phyloP scores from a whole-genome alignment of 768 basidiomycete species.

The Lentinula edodes region DNA sequence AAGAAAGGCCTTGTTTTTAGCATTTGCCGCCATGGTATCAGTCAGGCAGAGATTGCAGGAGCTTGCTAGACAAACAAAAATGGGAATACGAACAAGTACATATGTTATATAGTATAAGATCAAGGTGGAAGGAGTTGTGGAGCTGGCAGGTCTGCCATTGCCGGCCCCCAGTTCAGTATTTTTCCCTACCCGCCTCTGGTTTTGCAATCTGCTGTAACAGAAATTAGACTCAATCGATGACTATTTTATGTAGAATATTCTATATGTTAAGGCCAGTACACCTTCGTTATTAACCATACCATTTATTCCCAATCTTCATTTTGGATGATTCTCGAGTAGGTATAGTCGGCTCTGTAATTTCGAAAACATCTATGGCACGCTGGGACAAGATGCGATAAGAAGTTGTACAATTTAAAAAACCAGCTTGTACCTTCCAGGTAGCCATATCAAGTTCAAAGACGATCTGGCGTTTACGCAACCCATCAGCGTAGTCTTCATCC shows the following conservation, averaged over 20 bases:
- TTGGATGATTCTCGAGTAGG: conserved; percentile 63
- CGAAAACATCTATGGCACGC: conserved; percentile 85
- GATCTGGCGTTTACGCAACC: conserved; percentile 74
- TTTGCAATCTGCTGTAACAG: no score
- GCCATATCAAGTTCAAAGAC: conserved; percentile 90
- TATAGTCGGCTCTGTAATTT: conserved; percentile 71
- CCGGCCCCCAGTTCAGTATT: no score
- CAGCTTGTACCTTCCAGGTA: conserved; percentile 69
- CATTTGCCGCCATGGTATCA: no score
- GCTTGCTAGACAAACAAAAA: no score
- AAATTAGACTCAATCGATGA: no score
- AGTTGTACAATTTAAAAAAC: not conserved
- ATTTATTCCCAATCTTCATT: conserved; percentile 56
- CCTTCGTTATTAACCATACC: conserved; percentile 54
- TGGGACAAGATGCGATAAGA: conserved; percentile 21
- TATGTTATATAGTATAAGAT: no score
- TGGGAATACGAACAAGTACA: no score
- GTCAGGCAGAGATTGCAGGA: no score
- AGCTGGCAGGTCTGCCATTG: no score
- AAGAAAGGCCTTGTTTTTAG: no score
- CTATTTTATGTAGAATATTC: not conserved
- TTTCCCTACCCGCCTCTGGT: no score
- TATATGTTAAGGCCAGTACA: not conserved
- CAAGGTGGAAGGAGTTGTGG: no score
- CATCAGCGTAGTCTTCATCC: conserved; percentile 55